Base-by-base conservation (phyloP, 495 filamentous ascomycete species). In the Podospora pseudoanserina region DNA sequence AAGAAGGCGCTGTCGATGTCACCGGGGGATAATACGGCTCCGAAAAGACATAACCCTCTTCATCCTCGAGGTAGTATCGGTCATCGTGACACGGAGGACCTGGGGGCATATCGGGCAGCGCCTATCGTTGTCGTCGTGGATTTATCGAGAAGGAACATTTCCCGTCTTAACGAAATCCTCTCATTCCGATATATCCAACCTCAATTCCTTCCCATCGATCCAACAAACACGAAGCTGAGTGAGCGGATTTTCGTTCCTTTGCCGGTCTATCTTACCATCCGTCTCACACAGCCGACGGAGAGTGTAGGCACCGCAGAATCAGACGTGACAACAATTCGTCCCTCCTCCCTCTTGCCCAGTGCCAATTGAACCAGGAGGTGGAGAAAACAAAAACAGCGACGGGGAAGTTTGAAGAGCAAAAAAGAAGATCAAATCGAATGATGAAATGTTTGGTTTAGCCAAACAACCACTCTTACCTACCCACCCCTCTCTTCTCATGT, bases 61-160 rank as follows among this genome's bases (percentile, higher is more conserved):
- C 59, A 30, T n/a, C 49, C 20, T 39, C 53, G 62, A 5, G 28
- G 68, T 70, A 63, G 54, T 63, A 59, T 26, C 26, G n/a, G 68
- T 58, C 56, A 60, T 58, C 56, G 28, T 60, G 60, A 27, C 26
- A 20, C 27, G 58, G n/a, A 26, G 49, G 49, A 20, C 61, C 30
- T 63, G 61, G 61, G 61, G 61, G 61, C 61, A 63, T 63, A 32
- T 28, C 61, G 27, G 34, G 16, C 34, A 5, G 28, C 13, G 32
- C 27, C 34, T 34, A 27, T 44, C 18, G 30, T 39, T 13, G 34
- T 28, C 61, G 61, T 39, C 18, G 61, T 23, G 61, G n/a, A 49
- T 27, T 44, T 5, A 5, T 39, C 19, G 61, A 63, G 34, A 63
- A 49, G 28, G 26, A 49, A 63, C 61, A 63, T 63, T 63, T 63